Evolutionary conservation across 805 yeast species (phyloP), one percentile per base, ranked within the genome.

Genomic region (Candida tammaniensis): DNA sequence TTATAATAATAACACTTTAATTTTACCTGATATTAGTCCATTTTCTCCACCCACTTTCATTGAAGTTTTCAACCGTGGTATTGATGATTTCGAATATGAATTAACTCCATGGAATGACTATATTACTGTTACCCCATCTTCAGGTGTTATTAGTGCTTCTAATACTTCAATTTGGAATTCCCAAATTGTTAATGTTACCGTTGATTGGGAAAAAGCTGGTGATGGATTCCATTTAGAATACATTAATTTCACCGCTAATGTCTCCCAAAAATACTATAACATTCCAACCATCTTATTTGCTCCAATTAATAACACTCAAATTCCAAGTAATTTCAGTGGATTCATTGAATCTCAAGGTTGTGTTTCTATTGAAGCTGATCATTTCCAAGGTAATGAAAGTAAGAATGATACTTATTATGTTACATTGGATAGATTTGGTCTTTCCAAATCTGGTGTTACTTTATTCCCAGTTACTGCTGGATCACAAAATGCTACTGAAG

Each of bases 351-450:
- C 48, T 6, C 42, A 33, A 19, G 37, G 43, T 11, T 27, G 31
- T 14, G 33, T 46, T 21, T 42, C 50, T 7, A 44, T 46, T 9
- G 50, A 46, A 33, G 50, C 50, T 6, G 47, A 40, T 24, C 40
- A 40, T 22, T 42, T 35, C 30, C 23, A 43, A 5, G 17, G 27
- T 4, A 39, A 39, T 24, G 17, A 13, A 4, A 36, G 45, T 5
- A 27, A 22, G 12, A 39, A 44, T 24, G 42, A 30, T 16, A 43
- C 46, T 7, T n/a, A 36, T n/a, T 44, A 36, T 26, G 22, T 17
- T 9, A 31, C 23, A 5, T 24, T 44, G 11, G 37, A 44, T 15
- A 27, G 43, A 11, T 42, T 42, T 28, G 50, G 50, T 13, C 21
- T 45, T 19, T 44, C 48, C 20, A 28, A 32, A 17, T 42, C 49